phyloP scores from a whole-genome alignment of 805 yeast genomes.

The Metschnikowia cerradonensis region DNA sequence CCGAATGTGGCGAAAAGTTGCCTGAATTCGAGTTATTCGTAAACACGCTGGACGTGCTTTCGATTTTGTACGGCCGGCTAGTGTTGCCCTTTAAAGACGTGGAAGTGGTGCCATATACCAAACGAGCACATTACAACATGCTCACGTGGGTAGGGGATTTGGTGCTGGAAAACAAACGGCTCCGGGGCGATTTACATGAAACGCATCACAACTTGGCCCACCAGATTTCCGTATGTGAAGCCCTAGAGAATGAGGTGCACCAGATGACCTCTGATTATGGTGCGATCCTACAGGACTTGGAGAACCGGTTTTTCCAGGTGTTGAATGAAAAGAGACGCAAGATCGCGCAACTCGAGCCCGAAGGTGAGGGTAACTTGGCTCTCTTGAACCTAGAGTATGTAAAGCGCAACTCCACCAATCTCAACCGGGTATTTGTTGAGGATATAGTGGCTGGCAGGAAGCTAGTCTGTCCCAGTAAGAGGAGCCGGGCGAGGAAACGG shows the following conservation, averaged over 20 bases:
- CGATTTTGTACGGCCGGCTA: conserved; percentile 13
- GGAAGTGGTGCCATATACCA: conserved; percentile 6
- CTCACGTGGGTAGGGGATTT: conserved; percentile 15
- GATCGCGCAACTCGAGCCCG: conserved; percentile 15
- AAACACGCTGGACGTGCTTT: conserved; percentile 9
- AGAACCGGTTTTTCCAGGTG: conserved; percentile 18
- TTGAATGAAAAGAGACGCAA: conserved; percentile 12
- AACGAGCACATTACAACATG: conserved; percentile 10
- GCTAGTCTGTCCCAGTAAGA: background rate
- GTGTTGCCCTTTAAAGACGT: conserved; percentile 5
- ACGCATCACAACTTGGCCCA: background rate
- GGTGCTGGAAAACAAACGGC: conserved; percentile 3
- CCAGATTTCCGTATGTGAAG: background rate
- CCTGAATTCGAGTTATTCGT: conserved; percentile 14
- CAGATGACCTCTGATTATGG: conserved; percentile 15
- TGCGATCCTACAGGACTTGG: conserved; percentile 14
- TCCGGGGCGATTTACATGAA: conserved; percentile 2
- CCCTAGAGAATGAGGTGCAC: conserved; percentile 11
- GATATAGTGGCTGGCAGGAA: conserved; percentile 13
- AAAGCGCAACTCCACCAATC: conserved; percentile 12
- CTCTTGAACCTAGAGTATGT: conserved; percentile 11
- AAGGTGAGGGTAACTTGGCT: conserved; percentile 5
- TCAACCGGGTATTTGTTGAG: conserved; percentile 15
- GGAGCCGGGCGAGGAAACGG: background rate
- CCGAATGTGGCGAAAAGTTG: conserved; percentile 16